phyloP scores from a whole-genome alignment of 2,329 filamentous ascomycete genomes.

The Colletotrichum gigasporum region DNA sequence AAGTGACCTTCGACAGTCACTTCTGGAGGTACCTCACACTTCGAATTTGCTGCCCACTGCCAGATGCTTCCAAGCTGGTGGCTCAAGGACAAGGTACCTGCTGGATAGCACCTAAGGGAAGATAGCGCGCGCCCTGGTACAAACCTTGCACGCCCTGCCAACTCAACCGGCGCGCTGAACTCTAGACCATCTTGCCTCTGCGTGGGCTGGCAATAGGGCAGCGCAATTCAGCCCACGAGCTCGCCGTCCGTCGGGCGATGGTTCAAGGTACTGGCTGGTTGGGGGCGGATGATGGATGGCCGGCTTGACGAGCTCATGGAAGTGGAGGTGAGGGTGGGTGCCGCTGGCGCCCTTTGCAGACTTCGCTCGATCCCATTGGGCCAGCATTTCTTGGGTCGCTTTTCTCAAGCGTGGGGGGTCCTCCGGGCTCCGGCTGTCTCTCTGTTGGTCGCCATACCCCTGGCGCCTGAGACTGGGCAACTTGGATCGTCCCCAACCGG shows the following conservation, averaged over 20 bases:
- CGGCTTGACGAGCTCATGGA: neutral
- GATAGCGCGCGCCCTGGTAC: neutral
- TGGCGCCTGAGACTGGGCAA: neutral
- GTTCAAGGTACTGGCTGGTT: neutral
- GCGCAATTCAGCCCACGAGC: neutral
- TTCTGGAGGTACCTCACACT: too few relatives aligned
- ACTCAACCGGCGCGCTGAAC: constrained; percentile 1
- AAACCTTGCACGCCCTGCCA: neutral
- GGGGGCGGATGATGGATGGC: neutral
- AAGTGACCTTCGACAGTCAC: too few relatives aligned
- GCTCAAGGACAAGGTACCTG: too few relatives aligned
- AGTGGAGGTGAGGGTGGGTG: neutral
- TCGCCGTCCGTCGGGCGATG: neutral
- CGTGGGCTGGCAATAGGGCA: neutral
- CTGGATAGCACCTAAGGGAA: neutral
- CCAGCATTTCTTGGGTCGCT: neutral
- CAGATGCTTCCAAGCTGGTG: too few relatives aligned
- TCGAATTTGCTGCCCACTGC: too few relatives aligned
- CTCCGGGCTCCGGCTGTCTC: neutral
- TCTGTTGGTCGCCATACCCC: constrained; percentile 2
- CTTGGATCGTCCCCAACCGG: neutral
- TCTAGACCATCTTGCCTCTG: neutral
- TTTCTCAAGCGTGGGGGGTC: neutral
- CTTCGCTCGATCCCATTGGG: constrained; percentile 1
- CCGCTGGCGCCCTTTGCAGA: neutral